A percentile compares a stretch with the other conserved stretches of the same genome.
Conservation (phyloP, 371 early-diverging fungal species). For the Mortierella polycephala region DNA sequence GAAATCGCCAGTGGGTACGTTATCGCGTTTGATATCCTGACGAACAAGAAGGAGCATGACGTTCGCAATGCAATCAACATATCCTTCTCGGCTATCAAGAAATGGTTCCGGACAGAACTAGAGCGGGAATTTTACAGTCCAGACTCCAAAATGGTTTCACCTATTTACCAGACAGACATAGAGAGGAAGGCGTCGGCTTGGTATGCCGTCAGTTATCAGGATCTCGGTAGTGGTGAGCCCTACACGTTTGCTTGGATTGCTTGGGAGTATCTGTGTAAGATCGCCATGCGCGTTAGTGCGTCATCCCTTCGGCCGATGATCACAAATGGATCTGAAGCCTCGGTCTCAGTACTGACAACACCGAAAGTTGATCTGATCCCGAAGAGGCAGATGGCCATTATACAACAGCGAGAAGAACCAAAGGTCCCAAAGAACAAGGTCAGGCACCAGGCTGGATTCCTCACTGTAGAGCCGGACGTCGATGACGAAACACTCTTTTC, state of each 20-base stretch:
- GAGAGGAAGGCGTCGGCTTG: slow-evolving; percentile 76
- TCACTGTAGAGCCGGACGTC: slow-evolving; percentile 7
- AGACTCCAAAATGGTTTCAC: slow-evolving; percentile 23
- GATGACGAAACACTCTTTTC: neutral
- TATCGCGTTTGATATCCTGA: slow-evolving; percentile 19
- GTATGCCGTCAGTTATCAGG: slow-evolving; percentile 80
- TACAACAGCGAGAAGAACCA: neutral
- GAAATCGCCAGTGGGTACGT: slow-evolving; percentile 59
- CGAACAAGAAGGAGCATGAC: slow-evolving; percentile 60
- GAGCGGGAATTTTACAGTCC: slow-evolving; percentile 58
- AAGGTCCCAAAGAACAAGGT: neutral
- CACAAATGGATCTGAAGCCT: no score
- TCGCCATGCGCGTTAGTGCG: slow-evolving; percentile 49
- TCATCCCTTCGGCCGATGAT: neutral
- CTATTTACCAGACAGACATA: slow-evolving; percentile 31
- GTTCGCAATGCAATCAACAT: slow-evolving; percentile 59
- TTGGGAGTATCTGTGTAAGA: slow-evolving; percentile 63
- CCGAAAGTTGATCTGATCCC: neutral
- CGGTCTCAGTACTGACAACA: neutral
- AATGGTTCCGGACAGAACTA: slow-evolving; percentile 56
- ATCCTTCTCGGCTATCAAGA: slow-evolving; percentile 55
- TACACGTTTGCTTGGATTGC: slow-evolving; percentile 78
- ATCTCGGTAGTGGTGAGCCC: slow-evolving; percentile 43
- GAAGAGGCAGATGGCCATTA: neutral
- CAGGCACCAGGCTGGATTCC: slow-evolving; percentile 2